Percentiles rank a stretch among this genome's conserved stretches.
These are phyloP conservation scores for Hanseniaspora singularis DNA, from an alignment of 805 yeast genomes.

Conservation along the genomic window DNA sequence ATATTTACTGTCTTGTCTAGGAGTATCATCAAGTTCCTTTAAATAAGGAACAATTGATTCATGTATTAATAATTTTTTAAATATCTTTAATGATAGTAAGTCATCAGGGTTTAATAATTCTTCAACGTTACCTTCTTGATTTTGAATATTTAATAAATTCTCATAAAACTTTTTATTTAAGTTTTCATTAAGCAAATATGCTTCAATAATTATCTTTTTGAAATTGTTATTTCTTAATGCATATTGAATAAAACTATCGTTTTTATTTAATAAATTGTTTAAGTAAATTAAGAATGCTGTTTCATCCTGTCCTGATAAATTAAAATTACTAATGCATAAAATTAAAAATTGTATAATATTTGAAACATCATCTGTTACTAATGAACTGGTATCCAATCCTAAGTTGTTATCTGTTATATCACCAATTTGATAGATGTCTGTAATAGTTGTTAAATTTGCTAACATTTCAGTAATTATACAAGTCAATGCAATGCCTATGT, in stretches of 20 bases:
- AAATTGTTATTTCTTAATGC: constrained; percentile 3
- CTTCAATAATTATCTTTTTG: not conserved
- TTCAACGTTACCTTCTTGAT: not conserved
- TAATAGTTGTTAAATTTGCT: not conserved
- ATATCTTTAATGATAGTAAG: not conserved
- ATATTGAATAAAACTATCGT: constrained; percentile 14
- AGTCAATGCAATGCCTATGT: not conserved
- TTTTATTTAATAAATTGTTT: constrained; percentile 7
- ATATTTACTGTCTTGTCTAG: not conserved
- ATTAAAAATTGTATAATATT: not conserved
- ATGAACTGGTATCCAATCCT: not conserved
- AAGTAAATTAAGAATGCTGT: constrained; percentile 3
- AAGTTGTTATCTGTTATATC: not conserved
- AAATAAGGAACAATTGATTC: constrained; percentile 11
- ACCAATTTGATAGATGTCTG: constrained; percentile 5
- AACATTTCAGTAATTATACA: constrained; percentile 2
- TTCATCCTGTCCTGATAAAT: not conserved
- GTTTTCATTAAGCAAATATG: not conserved
- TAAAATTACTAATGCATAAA: not conserved
- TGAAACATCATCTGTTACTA: not conserved
- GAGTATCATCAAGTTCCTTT: not conserved
- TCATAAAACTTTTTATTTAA: not conserved
- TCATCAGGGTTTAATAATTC: constrained; percentile 5
- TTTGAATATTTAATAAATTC: not conserved
- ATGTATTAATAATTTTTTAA: constrained; percentile 9